phyloP scores from a whole-genome alignment of 331 rosid species.

The Stylosanthes scabra region DNA sequence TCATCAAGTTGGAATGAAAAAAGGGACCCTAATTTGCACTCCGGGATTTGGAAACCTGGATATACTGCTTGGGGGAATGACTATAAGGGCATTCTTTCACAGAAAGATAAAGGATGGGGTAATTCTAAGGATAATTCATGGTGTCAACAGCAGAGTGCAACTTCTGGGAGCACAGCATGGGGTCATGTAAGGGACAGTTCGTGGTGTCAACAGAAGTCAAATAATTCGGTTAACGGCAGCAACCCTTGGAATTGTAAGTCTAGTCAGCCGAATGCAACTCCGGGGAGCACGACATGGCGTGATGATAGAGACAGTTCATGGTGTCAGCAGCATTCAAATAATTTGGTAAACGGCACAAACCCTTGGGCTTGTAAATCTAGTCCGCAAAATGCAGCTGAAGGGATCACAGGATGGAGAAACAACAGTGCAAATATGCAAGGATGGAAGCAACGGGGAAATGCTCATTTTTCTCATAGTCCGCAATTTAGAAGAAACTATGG shows the following conservation, averaged over 20 bases:
- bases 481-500: slow-evolving; percentile 42
- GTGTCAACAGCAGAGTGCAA: slow-evolving; percentile 37
- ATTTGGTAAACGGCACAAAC: too few relatives aligned
- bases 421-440: slow-evolving; percentile 35
- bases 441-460: slow-evolving; percentile 48
- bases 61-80: slow-evolving; percentile 38
- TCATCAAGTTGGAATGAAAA: slow-evolving; percentile 52
- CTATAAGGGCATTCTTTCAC: slow-evolving; percentile 25
- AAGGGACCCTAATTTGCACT: slow-evolving; percentile 8
- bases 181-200: too few relatives aligned
- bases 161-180: too few relatives aligned
- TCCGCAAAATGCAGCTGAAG: too few relatives aligned
- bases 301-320: too few relatives aligned
- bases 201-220: not conserved
- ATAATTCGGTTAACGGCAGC: slow-evolving; percentile 34
- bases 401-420: slow-evolving; percentile 44
- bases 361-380: too few relatives aligned
- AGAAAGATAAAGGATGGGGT: slow-evolving; percentile 54
- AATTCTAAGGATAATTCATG: slow-evolving; percentile 42
- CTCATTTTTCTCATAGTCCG: slow-evolving; percentile 37
- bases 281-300: not conserved
- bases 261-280: slow-evolving; percentile 40
- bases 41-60: slow-evolving; percentile 34
- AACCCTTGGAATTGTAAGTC: slow-evolving; percentile 41
- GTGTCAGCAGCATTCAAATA: slow-evolving; percentile 10